Percentiles rank a stretch among this genome's conserved stretches.
Conservation (phyloP, 257 asterid species). For the Schizonepeta tenuifolia region DNA sequence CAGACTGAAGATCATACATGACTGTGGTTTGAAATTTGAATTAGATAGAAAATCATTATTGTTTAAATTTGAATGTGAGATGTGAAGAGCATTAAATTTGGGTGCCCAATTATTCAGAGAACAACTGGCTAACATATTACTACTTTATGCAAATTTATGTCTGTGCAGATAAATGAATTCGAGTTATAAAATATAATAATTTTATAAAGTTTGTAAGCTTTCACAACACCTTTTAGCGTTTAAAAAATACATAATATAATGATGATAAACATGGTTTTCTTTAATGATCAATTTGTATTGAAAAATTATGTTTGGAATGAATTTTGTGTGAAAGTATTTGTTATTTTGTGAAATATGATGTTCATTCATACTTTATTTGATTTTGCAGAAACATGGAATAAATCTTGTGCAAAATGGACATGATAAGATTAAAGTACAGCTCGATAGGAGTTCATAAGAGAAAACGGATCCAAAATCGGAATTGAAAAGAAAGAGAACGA, state of each 20-base stretch:
- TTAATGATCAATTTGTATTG: too few species aligned
- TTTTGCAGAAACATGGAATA: too few species aligned
- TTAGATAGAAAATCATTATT: not conserved
- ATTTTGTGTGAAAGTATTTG: too few species aligned
- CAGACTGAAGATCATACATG: not conserved
- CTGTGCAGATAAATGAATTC: not conserved
- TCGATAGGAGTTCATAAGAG: too few species aligned
- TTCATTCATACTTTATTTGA: too few species aligned
- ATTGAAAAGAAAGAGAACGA: too few species aligned
- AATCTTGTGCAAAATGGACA: too few species aligned
- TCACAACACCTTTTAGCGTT: not conserved
- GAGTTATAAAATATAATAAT: not conserved
- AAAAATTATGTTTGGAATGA: too few species aligned
- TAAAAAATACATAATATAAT: not conserved
- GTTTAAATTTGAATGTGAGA: slow-evolving; percentile 29
- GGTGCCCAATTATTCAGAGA: not conserved
- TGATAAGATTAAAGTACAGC: too few species aligned
- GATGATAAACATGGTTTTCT: too few species aligned
- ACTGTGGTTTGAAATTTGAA: slow-evolving; percentile 28
- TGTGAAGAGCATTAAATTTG: slow-evolving; percentile 25
- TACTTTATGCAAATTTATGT: not conserved
- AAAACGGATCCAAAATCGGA: too few species aligned
- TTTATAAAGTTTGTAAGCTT: not conserved
- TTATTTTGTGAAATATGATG: too few species aligned
- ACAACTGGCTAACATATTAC: slow-evolving; percentile 4